Evolutionary conservation across 2,329 filamentous ascomycete species (phyloP), one percentile per base, ranked within the genome.

Genomic region (Diaporthe velutina): DNA sequence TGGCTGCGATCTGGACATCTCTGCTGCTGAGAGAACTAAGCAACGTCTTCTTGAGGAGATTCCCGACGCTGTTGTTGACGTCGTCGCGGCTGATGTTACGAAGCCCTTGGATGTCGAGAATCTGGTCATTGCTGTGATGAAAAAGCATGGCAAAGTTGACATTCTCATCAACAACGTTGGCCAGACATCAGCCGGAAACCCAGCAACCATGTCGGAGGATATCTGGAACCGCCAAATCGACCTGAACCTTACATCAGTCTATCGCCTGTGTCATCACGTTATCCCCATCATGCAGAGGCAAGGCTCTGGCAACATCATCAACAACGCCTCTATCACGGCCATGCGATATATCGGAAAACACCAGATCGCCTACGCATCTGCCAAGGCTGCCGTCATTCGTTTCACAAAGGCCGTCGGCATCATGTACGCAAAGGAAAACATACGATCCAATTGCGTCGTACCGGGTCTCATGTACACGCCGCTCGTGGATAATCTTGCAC

Each of bases 151-250:
- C 50, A 52, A n/a, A 52, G 12, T 52, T 6, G 50, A 52, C 19
- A 52, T 52, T 28, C 22, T 52, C 50, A 52, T 52, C 50, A 52
- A 52, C n/a, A 52, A 52, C 50, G 50, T 52, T 15, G 50, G 50
- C 50, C 50, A 52, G 50, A 52, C 50, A 52, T 52, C 50, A 17
- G 50, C 50, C 50, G 50, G 50, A 15, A 52, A n/a, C 50, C 50
- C 50, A n/a, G n/a, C 5, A 15, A 52, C 50, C 50, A 52, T 52
- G 50, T 28, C 50, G n/a, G 50, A 52, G n/a, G n/a, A 52, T 9
- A 52, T 52, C n/a, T 52, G 50, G 50, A 52, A 52, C n/a, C 50
- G n/a, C 22, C 50, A 52, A 52, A 52, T 52, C 50, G 50, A 52
- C 50, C 10, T 52, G n/a, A 52, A 52, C 22, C 50, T 52, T 15